These are phyloP conservation scores for Colletotrichum cereale DNA, from an alignment of 2,329 filamentous ascomycete species.

Conservation along the genomic window DNA sequence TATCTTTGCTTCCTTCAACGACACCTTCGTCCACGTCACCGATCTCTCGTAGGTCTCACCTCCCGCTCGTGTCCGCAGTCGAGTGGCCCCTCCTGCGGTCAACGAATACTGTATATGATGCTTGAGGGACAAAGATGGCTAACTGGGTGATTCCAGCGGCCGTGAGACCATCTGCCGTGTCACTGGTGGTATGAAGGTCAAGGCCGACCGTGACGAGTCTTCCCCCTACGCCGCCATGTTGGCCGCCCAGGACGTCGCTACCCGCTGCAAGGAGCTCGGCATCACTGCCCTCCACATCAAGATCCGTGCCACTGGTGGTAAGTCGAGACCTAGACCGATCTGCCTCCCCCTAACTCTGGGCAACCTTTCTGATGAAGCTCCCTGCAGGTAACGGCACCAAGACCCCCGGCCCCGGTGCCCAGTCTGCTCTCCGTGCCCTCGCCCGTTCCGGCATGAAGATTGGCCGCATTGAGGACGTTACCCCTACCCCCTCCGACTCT, in stretches of 20 bases:
- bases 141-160: slow-evolving; percentile 85
- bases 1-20: slow-evolving; percentile 97
- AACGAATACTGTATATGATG: slow-evolving; percentile 1
- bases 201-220: slow-evolving; percentile 99
- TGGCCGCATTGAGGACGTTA: slow-evolving; percentile 99
- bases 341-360: too few species aligned
- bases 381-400: slow-evolving; percentile 93
- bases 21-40: slow-evolving; percentile 98
- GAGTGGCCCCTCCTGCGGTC: neutral
- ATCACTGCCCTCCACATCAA: slow-evolving; percentile 99
- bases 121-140: slow-evolving; percentile 59
- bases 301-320: slow-evolving; percentile 99
- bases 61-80: slow-evolving; percentile 5
- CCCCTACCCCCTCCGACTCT: slow-evolving; percentile 98
- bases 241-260: slow-evolving; percentile 97
- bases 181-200: slow-evolving; percentile 99
- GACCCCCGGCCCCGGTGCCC: slow-evolving; percentile 98
- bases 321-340: slow-evolving; percentile 50
- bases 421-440: slow-evolving; percentile 98
- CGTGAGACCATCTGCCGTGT: slow-evolving; percentile 99
- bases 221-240: slow-evolving; percentile 99
- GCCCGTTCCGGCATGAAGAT: slow-evolving; percentile 99
- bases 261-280: slow-evolving; percentile 80
- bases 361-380: slow-evolving; percentile 1
- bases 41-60: slow-evolving; percentile 84